Evolutionary conservation across 2,329 filamentous ascomycete species (phyloP).

Genomic region (Bipolaris cookei): DNA sequence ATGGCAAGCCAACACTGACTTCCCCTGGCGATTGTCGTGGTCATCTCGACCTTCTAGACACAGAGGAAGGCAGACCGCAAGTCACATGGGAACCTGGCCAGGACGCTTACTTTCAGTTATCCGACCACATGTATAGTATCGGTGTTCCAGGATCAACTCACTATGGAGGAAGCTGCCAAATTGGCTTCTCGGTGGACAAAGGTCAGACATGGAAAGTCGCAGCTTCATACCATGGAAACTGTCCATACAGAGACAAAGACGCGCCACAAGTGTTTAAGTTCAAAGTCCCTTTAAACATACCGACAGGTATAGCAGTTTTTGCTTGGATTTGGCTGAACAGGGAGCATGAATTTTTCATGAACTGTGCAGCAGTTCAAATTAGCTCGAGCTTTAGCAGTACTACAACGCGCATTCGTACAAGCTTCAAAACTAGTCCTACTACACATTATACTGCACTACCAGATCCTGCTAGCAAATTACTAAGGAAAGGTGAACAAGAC

Average conservation of each 20-base stretch:
- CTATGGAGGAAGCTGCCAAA: slow-evolving; percentile 52
- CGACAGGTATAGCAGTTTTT: slow-evolving; percentile 48
- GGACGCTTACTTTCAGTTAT: slow-evolving; percentile 43
- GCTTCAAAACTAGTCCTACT: not conserved
- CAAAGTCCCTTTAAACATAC: slow-evolving; percentile 51
- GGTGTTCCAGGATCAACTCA: slow-evolving; percentile 39
- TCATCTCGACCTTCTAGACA: slow-evolving; percentile 50
- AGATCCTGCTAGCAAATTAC: not conserved
- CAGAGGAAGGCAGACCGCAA: slow-evolving; percentile 46
- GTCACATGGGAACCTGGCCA: slow-evolving; percentile 51
- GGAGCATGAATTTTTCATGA: slow-evolving; percentile 55
- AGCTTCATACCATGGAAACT: slow-evolving; percentile 54
- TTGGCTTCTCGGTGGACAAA: slow-evolving; percentile 51
- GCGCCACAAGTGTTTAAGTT: slow-evolving; percentile 51
- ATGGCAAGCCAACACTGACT: slow-evolving; percentile 21
- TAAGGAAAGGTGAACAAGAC: not conserved
- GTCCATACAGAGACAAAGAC: slow-evolving; percentile 48
- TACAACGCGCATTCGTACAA: slow-evolving; percentile 7
- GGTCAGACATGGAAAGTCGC: slow-evolving; percentile 53
- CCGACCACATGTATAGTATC: slow-evolving; percentile 17
- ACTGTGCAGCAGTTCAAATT: slow-evolving; percentile 53
- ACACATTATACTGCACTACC: slow-evolving; percentile 4
- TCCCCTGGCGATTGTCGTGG: slow-evolving; percentile 48
- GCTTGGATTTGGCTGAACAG: slow-evolving; percentile 56
- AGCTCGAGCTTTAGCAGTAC: slow-evolving; percentile 13